Evolutionary conservation across 2,329 filamentous ascomycete genomes (phyloP), one percentile per base, ranked within the genome.

Genomic region (Fusarium luffae): DNA sequence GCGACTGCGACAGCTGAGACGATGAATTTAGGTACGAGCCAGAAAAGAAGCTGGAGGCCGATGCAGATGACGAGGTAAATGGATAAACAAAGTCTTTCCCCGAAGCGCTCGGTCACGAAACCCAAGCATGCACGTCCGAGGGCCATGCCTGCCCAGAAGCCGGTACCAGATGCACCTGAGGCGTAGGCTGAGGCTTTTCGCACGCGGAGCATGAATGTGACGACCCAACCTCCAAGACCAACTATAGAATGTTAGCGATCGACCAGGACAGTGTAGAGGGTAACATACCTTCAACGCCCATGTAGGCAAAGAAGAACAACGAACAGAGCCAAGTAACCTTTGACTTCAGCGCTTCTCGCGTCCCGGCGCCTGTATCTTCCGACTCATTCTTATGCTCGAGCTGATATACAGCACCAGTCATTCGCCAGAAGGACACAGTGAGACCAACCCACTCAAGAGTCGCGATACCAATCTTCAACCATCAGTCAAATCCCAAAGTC

Each of bases 61-160:
- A 92, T 85, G 11, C 86, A 85, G 10, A 88, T 76, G 7, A 83
- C 79, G 8, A 93, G 84, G 77, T 94, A 94, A 23, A 84, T 79
- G n/a, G 81, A 76, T 19, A 89, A 80, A 54, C 87, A 85, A 4
- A 85, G 73, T 50, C 89, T 88, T 77, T 93, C 92, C 0, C 91
- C 92, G 16, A 89, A 83, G 2, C 84, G 80, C 7, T 90, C 88
- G 0, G 92, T 94, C 1, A 93, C 85, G 66, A 94, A 93, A 0
- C 91, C 90, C 6, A 94, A 79, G 0, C 86, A 77, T 1, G 93
- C 82, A 2, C 92, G 83, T 0, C 92, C 92, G 0, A 91, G 78
- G 0, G 91, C 92, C 73, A 93, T 86, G 1, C 92, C 92, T n/a
- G 91, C 85, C 92, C 92, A 94, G 79, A 93, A 94, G 0, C 91